These are phyloP conservation scores for Tetrahymena borealis DNA, from an alignment of 73 alveolate genomes.

Conservation along the genomic window DNA sequence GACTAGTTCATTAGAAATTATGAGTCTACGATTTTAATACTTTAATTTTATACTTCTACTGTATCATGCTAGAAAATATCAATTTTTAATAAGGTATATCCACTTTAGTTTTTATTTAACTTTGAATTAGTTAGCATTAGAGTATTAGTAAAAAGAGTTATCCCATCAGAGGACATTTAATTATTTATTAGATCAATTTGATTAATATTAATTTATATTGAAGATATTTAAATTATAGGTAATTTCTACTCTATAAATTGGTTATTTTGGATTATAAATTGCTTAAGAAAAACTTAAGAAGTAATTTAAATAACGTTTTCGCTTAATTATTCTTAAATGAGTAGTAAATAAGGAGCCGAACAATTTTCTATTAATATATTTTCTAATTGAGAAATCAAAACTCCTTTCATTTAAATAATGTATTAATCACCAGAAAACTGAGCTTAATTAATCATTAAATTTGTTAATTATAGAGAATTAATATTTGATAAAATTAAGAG, in stretches of 20 bases:
- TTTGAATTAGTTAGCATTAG: no score
- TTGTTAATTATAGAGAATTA: background rate
- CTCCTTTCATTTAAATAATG: background rate
- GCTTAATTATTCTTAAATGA: background rate
- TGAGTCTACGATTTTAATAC: no score
- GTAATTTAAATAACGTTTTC: background rate
- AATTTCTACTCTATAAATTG: background rate
- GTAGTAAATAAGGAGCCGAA: background rate
- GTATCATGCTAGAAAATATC: no score
- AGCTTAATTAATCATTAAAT: background rate
- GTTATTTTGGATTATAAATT: background rate
- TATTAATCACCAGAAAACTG: background rate
- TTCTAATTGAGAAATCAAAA: background rate
- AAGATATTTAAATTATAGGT: background rate
- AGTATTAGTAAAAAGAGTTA: no score
- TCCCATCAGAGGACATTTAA: no score
- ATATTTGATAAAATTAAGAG: background rate
- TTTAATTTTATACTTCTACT: no score
- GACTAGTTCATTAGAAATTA: no score
- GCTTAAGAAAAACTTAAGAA: background rate
- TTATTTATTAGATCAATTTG: no score
- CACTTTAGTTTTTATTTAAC: no score
- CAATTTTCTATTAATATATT: background rate
- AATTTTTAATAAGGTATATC: no score
- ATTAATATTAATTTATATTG: no score